Conservation (phyloP, 805 yeast species). For the Yamadazyma phyllophila region DNA sequence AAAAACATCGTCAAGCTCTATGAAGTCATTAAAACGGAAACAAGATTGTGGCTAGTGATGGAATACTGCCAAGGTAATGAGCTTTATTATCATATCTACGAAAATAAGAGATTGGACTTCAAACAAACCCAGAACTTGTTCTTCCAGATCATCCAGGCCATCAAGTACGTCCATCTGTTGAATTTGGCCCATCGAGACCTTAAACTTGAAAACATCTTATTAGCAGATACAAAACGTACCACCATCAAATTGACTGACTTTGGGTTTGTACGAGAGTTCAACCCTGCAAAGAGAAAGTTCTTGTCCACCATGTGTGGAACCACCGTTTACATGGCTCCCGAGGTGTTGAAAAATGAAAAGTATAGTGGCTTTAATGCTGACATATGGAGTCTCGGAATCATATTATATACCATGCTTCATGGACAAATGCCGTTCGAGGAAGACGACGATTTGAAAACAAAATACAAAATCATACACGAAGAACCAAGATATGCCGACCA, state of each 20-base stretch:
- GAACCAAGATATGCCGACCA: slow-evolving; percentile 57
- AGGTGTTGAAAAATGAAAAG: slow-evolving; percentile 62
- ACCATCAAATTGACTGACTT: slow-evolving; percentile 83
- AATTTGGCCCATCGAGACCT: slow-evolving; percentile 84
- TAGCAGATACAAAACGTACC: slow-evolving; percentile 50
- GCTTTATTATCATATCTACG: slow-evolving; percentile 63
- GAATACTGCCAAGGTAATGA: slow-evolving; percentile 88
- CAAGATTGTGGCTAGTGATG: slow-evolving; percentile 77
- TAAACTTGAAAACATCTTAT: slow-evolving; percentile 73
- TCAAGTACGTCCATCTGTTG: slow-evolving; percentile 71
- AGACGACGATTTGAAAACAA: slow-evolving; percentile 66
- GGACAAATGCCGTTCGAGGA: slow-evolving; percentile 93
- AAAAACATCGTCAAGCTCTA: slow-evolving; percentile 81
- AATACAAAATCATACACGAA: slow-evolving; percentile 55
- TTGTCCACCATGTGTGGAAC: slow-evolving; percentile 92
- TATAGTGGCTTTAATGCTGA: slow-evolving; percentile 83
- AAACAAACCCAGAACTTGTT: slow-evolving; percentile 54
- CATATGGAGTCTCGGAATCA: slow-evolving; percentile 90
- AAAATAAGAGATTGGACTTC: slow-evolving; percentile 47
- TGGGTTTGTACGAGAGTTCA: slow-evolving; percentile 84
- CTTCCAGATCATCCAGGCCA: slow-evolving; percentile 63
- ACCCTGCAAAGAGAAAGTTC: slow-evolving; percentile 43
- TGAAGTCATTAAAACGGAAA: slow-evolving; percentile 81
- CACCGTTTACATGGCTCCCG: slow-evolving; percentile 96
- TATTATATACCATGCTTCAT: slow-evolving; percentile 75